Evolutionary conservation across 2,329 filamentous ascomycete species (phyloP).

Genomic region (Claviceps sorghi): DNA sequence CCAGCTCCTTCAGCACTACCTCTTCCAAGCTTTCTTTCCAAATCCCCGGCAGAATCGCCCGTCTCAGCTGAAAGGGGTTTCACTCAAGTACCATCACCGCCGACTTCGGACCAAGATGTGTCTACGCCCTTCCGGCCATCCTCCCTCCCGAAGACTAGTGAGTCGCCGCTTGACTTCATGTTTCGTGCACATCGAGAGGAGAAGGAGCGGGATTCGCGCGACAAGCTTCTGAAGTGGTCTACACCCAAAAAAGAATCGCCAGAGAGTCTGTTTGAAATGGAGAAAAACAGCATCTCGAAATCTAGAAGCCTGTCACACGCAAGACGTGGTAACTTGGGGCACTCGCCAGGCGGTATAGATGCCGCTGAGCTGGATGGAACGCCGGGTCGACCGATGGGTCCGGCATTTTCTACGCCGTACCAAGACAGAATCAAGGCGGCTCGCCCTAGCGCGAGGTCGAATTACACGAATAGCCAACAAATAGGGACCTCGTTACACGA

Average conservation of each 20-base stretch:
- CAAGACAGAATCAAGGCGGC: constrained; percentile 46
- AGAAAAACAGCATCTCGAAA: constrained; percentile 11
- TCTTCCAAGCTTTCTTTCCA: constrained; percentile 73
- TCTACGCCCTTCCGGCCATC: constrained; percentile 28
- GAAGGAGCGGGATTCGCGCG: constrained; percentile 40
- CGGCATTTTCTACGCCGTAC: constrained; percentile 54
- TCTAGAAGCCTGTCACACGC: constrained; percentile 13
- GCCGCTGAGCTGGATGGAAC: constrained; percentile 47
- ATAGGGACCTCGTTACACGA: not conserved
- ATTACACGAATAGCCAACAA: not conserved
- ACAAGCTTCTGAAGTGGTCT: constrained; percentile 23
- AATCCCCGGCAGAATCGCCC: constrained; percentile 54
- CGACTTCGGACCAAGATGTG: constrained; percentile 37
- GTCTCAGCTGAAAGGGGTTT: constrained; percentile 18
- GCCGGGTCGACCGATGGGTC: constrained; percentile 40
- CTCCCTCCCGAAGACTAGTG: constrained; percentile 23
- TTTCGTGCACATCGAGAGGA: constrained; percentile 79
- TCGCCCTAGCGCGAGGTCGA: constrained; percentile 18
- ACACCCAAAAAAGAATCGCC: constrained; percentile 8
- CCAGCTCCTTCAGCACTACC: constrained; percentile 82
- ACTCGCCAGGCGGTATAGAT: constrained; percentile 14
- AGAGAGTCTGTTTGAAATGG: not conserved
- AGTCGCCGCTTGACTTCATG: constrained; percentile 77
- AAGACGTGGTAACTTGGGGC: constrained; percentile 11
- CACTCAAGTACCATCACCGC: constrained; percentile 32